Base-by-base conservation (phyloP, 2,329 filamentous ascomycete genomes). In the Fusarium chuoi region DNA sequence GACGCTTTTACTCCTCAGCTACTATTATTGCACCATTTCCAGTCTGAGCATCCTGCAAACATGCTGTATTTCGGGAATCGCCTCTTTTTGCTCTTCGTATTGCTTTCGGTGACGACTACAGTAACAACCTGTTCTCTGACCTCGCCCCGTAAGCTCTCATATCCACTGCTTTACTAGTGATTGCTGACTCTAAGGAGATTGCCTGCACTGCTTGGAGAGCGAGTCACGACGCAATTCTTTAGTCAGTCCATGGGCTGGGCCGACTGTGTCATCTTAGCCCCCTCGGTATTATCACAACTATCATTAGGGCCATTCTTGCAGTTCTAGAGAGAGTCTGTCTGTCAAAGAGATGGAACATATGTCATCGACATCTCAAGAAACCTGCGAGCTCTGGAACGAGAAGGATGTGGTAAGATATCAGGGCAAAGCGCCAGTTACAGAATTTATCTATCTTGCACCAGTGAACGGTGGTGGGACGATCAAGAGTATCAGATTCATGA, bases 261-360 rank as follows among this genome's bases (percentile, higher is more conserved):
- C 0, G 87, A 88, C 52, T 83, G 84, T 51, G 74, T 88, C 6
- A 82, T 86, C 9, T 82, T 88, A n/a, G 82, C 86, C 86, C 86
- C 0, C 65, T 88, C 3, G 84, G 86, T 0, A 83, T 87, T 11
- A 70, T 87, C 28, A 87, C 85, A 0, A 80, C 80, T 0, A 78
- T 87, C 0, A 83, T 86, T 0, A 82, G 82, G 1, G 83, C 84
- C n/a, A n/a, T n/a, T n/a, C n/a, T n/a, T n/a, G 85, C 8, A 76
- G 86, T 42, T 84, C 83, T 1, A 81, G 83, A 42, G 86, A 87
- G 70, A 84, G 81, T 8, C 80, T 77, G 0, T 81, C 83, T n/a
- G n/a, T n/a, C n/a, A n/a, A n/a, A n/a, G n/a, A 87, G 36, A 77
- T 77, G 8, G 85, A 87, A 26, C 75, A 87, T 0, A 79, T 87